Conservation (phyloP, 345 rosid genomes). For the Eucalyptus albens region DNA sequence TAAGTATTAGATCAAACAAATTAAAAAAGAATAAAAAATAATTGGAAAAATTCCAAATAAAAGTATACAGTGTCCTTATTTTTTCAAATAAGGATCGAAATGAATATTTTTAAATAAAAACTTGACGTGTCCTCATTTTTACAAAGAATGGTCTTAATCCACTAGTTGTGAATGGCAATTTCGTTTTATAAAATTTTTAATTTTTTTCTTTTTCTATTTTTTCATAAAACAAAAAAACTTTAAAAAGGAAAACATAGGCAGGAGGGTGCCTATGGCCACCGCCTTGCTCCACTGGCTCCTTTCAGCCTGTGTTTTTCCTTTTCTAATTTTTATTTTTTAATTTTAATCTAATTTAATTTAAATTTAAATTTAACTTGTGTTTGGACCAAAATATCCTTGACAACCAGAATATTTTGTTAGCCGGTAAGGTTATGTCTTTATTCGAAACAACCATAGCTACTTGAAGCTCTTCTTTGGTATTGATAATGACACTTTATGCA, state of each 20-base stretch:
- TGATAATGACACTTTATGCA: fast-evolving
- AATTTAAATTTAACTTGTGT: too few species aligned
- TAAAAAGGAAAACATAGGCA: too few species aligned
- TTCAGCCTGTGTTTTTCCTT: fast-evolving
- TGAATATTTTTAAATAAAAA: fast-evolving
- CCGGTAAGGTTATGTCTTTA: fast-evolving
- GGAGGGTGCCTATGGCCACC: fast-evolving
- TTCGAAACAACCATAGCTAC: fast-evolving
- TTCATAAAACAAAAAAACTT: too few species aligned
- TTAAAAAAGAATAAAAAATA: fast-evolving
- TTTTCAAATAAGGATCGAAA: fast-evolving
- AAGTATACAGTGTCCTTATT: fast-evolving
- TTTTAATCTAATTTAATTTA: too few species aligned
- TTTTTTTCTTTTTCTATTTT: fast-evolving
- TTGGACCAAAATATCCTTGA: fast-evolving
- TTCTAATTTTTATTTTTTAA: too few species aligned
- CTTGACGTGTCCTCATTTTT: fast-evolving
- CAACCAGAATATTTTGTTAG: fast-evolving
- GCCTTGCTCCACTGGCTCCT: fast-evolving
- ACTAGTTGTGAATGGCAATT: too few species aligned
- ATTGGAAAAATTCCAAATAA: too few species aligned
- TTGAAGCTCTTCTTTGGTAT: too few species aligned
- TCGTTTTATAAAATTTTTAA: too few species aligned
- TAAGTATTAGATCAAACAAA: not conserved
- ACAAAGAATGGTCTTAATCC: fast-evolving